A percentile compares a stretch with the other conserved stretches of the same genome.
phyloP scores from a whole-genome alignment of 2,329 filamentous ascomycete species.

The Calonectria pseudoturangicola region DNA sequence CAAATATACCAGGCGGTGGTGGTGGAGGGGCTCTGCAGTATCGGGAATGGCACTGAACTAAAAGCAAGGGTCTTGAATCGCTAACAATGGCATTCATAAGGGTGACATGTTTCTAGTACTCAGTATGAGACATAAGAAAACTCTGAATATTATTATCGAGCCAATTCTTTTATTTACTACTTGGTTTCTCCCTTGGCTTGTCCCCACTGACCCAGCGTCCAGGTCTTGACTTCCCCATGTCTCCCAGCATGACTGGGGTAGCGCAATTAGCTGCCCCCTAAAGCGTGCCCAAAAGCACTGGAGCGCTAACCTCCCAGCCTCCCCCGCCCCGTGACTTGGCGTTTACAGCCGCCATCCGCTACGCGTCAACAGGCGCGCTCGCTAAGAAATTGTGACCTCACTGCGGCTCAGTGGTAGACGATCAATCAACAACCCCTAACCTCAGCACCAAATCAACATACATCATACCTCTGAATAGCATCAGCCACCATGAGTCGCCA shows the following conservation, averaged over 20 bases:
- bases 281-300: conserved; percentile 12
- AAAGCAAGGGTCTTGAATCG: background rate
- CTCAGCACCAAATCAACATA: background rate
- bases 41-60: conserved; percentile 19
- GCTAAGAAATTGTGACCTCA: conserved; percentile 18
- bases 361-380: conserved; percentile 34
- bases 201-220: background rate
- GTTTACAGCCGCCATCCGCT: conserved; percentile 23
- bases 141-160: background rate
- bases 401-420: background rate
- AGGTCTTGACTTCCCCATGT: conserved; percentile 9
- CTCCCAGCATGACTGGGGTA: conserved; percentile 12
- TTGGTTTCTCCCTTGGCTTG: background rate
- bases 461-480: conserved; percentile 5
- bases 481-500: conserved; percentile 79
- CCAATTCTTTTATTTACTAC: background rate
- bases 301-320: conserved; percentile 15
- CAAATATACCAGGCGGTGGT: background rate
- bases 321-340: conserved; percentile 37
- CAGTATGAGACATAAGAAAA: background rate
- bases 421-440: background rate
- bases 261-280: conserved; percentile 7
- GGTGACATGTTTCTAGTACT: background rate
- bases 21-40: conserved; percentile 6
- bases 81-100: conserved; percentile 12